phyloP scores from a whole-genome alignment of 257 asterid species.

The Perilla frutescens region DNA sequence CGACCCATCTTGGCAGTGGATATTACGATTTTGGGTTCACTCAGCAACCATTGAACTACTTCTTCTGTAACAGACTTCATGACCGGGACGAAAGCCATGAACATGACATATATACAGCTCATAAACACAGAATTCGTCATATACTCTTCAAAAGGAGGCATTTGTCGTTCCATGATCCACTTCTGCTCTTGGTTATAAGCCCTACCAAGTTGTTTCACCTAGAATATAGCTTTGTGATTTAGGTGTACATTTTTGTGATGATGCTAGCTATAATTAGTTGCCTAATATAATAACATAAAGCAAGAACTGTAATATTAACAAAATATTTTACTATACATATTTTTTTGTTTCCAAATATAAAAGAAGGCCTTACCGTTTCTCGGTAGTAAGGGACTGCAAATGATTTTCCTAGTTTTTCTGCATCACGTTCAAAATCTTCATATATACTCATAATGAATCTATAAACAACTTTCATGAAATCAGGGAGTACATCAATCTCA shows the following conservation, averaged over 20 bases:
- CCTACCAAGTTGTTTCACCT: conserved; percentile 35
- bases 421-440: conserved; percentile 33
- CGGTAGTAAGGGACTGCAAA: conserved; percentile 29
- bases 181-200: conserved; percentile 32
- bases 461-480: conserved; percentile 44
- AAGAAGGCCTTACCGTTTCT: conserved; percentile 36
- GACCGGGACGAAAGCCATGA: conserved; percentile 26
- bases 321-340: no score
- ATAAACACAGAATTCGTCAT: conserved; percentile 29
- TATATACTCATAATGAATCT: conserved; percentile 28
- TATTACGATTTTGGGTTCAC: conserved; percentile 32
- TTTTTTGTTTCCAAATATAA: not conserved
- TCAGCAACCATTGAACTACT: conserved; percentile 32
- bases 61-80: conserved; percentile 34
- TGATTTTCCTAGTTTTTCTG: conserved; percentile 20
- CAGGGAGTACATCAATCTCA: conserved; percentile 39
- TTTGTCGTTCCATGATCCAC: conserved; percentile 35
- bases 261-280: no score
- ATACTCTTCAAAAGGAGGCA: conserved; percentile 40
- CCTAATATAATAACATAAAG: no score
- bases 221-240: not conserved
- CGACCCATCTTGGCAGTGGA: conserved; percentile 33
- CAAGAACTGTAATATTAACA: no score
- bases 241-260: no score
- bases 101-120: conserved; percentile 22